Conservation (phyloP, 2,329 filamentous ascomycete genomes). For the Trichoderma polysporum region DNA sequence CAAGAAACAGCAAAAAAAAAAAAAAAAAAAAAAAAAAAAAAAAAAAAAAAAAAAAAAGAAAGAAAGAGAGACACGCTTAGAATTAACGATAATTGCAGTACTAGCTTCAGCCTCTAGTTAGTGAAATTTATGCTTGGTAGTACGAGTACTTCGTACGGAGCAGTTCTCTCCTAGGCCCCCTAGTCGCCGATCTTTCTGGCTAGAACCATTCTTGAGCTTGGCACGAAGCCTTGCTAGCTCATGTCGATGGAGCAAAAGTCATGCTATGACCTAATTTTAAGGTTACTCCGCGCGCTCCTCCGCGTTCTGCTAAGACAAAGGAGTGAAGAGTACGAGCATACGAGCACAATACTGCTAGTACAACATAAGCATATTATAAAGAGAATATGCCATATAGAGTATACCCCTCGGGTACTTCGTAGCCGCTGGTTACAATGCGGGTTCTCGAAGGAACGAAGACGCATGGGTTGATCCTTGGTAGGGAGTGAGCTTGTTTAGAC, state of each 20-base stretch:
- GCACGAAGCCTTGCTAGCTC: not conserved
- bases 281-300: not conserved
- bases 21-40: not conserved
- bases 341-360: not conserved
- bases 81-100: not conserved
- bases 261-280: conserved; percentile 2
- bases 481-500: not conserved
- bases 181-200: not conserved
- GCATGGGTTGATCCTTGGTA: not conserved
- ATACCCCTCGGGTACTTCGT: not conserved
- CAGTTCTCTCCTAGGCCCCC: not conserved
- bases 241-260: not conserved
- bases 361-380: not conserved
- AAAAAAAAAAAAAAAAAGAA: not conserved
- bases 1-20: not conserved
- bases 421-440: not conserved
- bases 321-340: not conserved
- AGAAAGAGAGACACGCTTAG: not conserved
- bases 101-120: not conserved
- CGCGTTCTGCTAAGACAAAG: not conserved
- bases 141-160: too few species aligned
- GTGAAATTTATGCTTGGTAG: not conserved
- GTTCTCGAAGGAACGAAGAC: not conserved
- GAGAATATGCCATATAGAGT: not conserved
- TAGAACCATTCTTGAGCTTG: not conserved